Conservation (phyloP, 2,329 filamentous ascomycete genomes). For the Ophiosphaerella korrae region DNA sequence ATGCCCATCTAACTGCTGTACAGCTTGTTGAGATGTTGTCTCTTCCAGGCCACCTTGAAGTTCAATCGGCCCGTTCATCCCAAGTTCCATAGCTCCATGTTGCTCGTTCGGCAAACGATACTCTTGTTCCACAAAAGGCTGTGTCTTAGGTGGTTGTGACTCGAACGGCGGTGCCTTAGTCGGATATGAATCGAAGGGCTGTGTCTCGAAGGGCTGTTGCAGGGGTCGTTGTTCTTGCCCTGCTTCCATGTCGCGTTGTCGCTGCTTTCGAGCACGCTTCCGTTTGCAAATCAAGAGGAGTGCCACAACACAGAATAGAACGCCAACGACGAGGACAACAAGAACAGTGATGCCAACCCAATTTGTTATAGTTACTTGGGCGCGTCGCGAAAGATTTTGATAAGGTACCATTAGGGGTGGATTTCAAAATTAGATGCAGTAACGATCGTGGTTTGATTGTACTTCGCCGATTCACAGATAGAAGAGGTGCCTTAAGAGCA, state of each 20-base stretch:
- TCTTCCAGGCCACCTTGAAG: constrained; percentile 6
- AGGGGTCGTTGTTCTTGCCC: constrained; percentile 4
- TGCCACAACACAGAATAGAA: constrained; percentile 7
- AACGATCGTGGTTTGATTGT: not conserved
- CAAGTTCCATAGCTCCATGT: not conserved
- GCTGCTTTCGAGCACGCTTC: constrained; percentile 8
- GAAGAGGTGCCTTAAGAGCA: not conserved
- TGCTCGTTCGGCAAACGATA: not conserved
- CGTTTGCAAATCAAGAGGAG: constrained; percentile 9
- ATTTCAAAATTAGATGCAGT: not conserved
- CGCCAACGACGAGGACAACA: not conserved
- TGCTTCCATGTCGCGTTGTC: constrained; percentile 9
- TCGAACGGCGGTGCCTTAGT: too few species aligned
- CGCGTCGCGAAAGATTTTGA: constrained; percentile 5
- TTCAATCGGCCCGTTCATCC: constrained; percentile 9
- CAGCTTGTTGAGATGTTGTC: not conserved
- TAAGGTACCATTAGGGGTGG: constrained; percentile 8
- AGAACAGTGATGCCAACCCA: constrained; percentile 5
- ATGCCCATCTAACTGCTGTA: constrained; percentile 15
- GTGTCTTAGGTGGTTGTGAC: constrained; percentile 2
- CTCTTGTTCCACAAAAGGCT: not conserved
- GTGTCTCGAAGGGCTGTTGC: constrained; percentile 1
- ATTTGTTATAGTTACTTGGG: not conserved
- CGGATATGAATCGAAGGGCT: not conserved
- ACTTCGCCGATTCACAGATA: too few species aligned